Base-by-base conservation (phyloP, 768 basidiomycete genomes). In the Collybia sordida region DNA sequence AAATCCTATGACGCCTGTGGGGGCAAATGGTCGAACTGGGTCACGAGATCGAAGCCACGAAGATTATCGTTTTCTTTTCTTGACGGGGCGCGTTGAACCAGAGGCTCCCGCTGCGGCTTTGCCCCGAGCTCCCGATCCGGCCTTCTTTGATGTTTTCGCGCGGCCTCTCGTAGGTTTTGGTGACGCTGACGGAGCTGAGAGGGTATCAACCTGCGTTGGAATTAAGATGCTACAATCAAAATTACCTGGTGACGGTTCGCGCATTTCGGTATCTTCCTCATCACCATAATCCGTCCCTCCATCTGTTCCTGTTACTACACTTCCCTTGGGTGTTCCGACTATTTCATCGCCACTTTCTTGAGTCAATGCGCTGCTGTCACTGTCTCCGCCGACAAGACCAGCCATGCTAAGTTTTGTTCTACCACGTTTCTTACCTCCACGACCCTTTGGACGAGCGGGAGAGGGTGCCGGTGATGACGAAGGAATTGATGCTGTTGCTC, bases 321-420 rank as follows among this genome's bases (percentile, higher is more conserved):
- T 89, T 27, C 81, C 85, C 59, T 80, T 72, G 0, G 84, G 82
- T 7, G 84, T 85, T 21, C 78, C 82, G 15, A 66, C 72, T 4
- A 67, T 70, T 60, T 92, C 90, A 49, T 91, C 90, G 6, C 83
- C 88, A 53, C 88, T 90, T 64, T 91, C 88, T 62, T 88, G 83
- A 3, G 89, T 92, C 59, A 92, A 64, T 22, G 86, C 90, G 55
- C 90, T 91, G 59, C 87, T 89, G 55, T 91, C 90, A 60, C 90
- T 91, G 59, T 92, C 88, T 1, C 89, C 89, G 12, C 81, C 83
- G 2, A 90, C 80, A n/a, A 90, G 66, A 0, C 88, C 88, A 0
- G 88, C 86, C 68, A 86, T 71, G 49, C 83, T 80, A 6, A 80
- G 74, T 56, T 81, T 82, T 19, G 77, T 80, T 53, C 72, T 76